A percentile compares a stretch with the other conserved stretches of the same genome.
phyloP scores from a whole-genome alignment of 2,329 filamentous ascomycete species.

The Botrytis deweyae region DNA sequence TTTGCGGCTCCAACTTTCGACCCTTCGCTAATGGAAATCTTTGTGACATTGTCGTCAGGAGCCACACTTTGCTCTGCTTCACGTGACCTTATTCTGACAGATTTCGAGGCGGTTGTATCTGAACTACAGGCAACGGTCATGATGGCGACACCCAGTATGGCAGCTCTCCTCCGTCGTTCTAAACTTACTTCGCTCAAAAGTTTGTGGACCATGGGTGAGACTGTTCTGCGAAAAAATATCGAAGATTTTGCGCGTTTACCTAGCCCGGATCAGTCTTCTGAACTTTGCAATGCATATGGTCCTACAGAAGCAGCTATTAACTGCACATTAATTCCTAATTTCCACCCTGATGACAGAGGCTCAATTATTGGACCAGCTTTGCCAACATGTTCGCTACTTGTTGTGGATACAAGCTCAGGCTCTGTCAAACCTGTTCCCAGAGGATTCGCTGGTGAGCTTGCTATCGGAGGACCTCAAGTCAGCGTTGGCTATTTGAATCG shows the following conservation, averaged over 20 bases:
- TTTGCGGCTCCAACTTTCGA: conserved; percentile 22
- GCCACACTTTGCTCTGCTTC: conserved; percentile 15
- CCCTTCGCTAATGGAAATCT: conserved; percentile 39
- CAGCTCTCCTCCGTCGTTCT: conserved; percentile 6
- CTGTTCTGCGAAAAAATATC: conserved; percentile 16
- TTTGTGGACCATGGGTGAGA: conserved; percentile 12
- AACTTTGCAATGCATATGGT: conserved; percentile 17
- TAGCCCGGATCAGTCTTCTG: background rate
- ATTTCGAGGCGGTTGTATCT: conserved; percentile 10
- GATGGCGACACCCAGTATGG: conserved; percentile 17
- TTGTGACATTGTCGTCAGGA: conserved; percentile 25
- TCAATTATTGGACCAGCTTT: conserved; percentile 12
- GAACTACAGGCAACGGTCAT: conserved; percentile 14
- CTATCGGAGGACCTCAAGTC: conserved; percentile 24
- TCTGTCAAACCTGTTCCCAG: conserved; percentile 24
- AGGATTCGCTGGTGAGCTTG: conserved; percentile 24
- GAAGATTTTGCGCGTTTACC: conserved; percentile 2
- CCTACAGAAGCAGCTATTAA: conserved; percentile 12
- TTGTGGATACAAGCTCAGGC: background rate
- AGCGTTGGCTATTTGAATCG: conserved; percentile 24
- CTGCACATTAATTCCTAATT: conserved; percentile 3
- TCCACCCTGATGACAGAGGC: background rate
- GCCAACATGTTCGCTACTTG: background rate
- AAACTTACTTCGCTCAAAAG: background rate
- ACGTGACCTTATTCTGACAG: conserved; percentile 6